Base-by-base conservation (phyloP, 2,329 filamentous ascomycete genomes). In the Pseudogymnoascus sp. region DNA sequence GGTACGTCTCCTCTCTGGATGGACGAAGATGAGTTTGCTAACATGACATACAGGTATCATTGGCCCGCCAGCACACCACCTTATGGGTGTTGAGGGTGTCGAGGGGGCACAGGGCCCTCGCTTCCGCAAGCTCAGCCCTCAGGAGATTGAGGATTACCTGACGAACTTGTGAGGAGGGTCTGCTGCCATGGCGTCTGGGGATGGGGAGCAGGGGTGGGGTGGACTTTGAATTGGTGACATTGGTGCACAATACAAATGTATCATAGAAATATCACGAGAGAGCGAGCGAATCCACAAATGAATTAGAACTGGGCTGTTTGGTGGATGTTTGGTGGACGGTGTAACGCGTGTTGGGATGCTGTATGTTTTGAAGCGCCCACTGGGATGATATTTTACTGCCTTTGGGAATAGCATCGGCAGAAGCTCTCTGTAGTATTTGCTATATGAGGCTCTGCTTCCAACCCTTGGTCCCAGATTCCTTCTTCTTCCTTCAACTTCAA, bases 141-240 rank as follows among this genome's bases (percentile, higher is more conserved):
- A 96, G 79, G 94, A 99, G 80, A 97, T 99, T 73, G 94, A 99
- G 81, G 94, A 99, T 77, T 99, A 99, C 80, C 80, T 99, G 77
- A 97, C 94, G 76, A 97, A 96, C 84, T 86, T 99, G 84, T 97
- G 83, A 86, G 69, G 55, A 31, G 9, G 52, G 52, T 35, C 9
- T 18, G 52, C 35, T 58, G 27, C n/a, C 31, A 62, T 55, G 21
- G 45, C 37, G 37, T 61, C 39, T 40, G 31, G 45, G 37, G 18
- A 18, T 40, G 25, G 42, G 25, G 39, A 35, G 31, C 27, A 45
- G 15, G 29, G 33, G n/a, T 27, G 25, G 42, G 42, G 42, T 52
- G 37, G 42, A 58, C 60, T 58, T 33, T 33, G 35, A 58, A 58
- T 37, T 58, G 52, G 29, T 58, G 25, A 33, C 31, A 29, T 27